A percentile compares a stretch with the other conserved stretches of the same genome.
Conservation (phyloP, 805 yeast species). For the Brettanomyces anomalus region DNA sequence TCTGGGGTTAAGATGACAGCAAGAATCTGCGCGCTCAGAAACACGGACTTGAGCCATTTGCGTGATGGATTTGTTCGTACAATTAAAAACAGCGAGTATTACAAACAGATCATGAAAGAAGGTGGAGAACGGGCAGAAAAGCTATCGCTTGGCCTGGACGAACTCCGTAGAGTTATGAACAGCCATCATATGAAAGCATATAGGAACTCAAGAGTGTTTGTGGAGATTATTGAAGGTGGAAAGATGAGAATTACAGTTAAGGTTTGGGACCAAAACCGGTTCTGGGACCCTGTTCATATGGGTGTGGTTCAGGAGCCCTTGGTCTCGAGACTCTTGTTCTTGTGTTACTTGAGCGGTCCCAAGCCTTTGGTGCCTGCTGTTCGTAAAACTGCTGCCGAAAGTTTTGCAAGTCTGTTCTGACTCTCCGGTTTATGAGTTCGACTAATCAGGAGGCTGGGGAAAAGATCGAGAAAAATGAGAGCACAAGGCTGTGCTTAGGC, state of each 20-base stretch:
- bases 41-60: constrained; percentile 84
- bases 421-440: too few species aligned
- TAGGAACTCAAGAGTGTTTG: constrained; percentile 56
- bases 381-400: constrained; percentile 15
- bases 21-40: constrained; percentile 77
- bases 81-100: constrained; percentile 55
- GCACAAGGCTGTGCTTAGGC: too few species aligned
- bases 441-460: too few species aligned
- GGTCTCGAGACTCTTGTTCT: constrained; percentile 57
- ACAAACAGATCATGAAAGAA: constrained; percentile 36
- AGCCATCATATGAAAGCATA: constrained; percentile 56
- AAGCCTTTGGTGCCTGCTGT: constrained; percentile 47
- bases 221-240: constrained; percentile 47
- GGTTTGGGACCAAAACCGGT: constrained; percentile 3
- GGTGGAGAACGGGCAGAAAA: constrained; percentile 22
- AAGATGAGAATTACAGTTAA: constrained; percentile 28
- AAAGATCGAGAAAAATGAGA: too few species aligned
- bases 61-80: constrained; percentile 85
- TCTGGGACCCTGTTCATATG: constrained; percentile 24
- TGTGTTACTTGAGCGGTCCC: constrained; percentile 66
- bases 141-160: constrained; percentile 44
- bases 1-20: constrained; percentile 56
- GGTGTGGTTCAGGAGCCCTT: constrained; percentile 58
- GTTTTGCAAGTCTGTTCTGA: constrained; percentile 10
- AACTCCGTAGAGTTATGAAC: constrained; percentile 52